Evolutionary conservation across 108 stramenopile species (phyloP).

Genomic region (Cylindrotheca closterium): DNA sequence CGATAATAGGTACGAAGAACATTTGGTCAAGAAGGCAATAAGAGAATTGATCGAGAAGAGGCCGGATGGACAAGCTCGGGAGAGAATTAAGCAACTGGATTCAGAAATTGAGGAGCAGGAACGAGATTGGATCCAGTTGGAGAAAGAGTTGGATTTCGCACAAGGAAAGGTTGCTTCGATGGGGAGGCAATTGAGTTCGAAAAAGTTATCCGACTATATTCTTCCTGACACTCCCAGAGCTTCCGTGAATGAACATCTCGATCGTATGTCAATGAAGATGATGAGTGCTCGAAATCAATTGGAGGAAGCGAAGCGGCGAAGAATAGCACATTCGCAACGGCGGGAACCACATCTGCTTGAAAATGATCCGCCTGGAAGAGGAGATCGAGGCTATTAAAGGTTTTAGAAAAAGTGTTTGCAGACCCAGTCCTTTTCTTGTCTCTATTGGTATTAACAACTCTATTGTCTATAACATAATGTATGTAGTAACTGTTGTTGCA

Average conservation of each 20-base stretch:
- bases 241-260: background rate
- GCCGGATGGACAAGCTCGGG: background rate
- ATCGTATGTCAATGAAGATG: background rate
- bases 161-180: background rate
- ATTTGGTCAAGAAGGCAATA: too few species aligned
- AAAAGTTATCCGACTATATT: background rate
- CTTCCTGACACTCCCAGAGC: background rate
- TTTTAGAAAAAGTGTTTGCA: too few species aligned
- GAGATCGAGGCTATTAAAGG: too few species aligned
- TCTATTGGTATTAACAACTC: too few species aligned
- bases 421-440: too few species aligned
- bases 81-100: background rate
- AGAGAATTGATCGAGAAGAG: too few species aligned
- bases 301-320: background rate
- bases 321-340: background rate
- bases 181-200: background rate
- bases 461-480: too few species aligned
- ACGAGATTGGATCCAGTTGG: background rate
- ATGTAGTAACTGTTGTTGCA: too few species aligned
- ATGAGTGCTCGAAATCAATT: background rate
- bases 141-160: background rate
- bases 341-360: too few species aligned
- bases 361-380: too few species aligned
- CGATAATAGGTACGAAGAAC: too few species aligned
- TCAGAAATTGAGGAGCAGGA: background rate